Conservation (phyloP, 257 asterid species). For the Solanum sitiens region DNA sequence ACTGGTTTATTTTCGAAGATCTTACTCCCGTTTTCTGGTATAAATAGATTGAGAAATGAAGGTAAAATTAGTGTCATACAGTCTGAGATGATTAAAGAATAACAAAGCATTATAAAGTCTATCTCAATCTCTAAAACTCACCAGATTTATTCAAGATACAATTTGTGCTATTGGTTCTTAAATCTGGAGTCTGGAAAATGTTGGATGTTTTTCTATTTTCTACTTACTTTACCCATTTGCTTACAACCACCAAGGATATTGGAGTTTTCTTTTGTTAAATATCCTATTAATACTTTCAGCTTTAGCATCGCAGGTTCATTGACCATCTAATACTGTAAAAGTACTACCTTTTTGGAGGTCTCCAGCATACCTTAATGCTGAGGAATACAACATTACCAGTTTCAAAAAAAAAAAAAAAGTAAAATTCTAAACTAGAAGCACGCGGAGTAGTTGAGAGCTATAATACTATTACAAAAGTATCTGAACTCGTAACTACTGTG, state of each 20-base stretch:
- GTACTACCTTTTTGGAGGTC: not conserved
- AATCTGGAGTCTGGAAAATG: not conserved
- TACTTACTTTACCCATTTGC: not conserved
- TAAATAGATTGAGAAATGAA: not conserved
- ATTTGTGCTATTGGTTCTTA: not conserved
- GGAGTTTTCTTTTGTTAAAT: not conserved
- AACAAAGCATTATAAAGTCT: not conserved
- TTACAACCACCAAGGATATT: not conserved
- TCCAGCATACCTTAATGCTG: no score
- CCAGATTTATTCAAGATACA: not conserved
- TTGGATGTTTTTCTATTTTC: not conserved
- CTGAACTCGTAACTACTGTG: not conserved
- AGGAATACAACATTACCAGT: no score
- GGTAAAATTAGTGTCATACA: not conserved
- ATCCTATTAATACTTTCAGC: not conserved
- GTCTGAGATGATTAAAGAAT: not conserved
- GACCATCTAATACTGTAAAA: not conserved
- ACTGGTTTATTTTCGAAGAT: not conserved
- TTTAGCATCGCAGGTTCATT: not conserved
- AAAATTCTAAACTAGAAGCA: not conserved
- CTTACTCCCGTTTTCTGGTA: not conserved
- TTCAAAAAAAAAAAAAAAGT: no score
- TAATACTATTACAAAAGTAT: not conserved
- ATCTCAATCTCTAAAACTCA: not conserved
- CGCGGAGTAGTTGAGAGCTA: not conserved